Evolutionary conservation across 2,329 filamentous ascomycete species (phyloP), one percentile per base, ranked within the genome.

Genomic region (Beauveria rudraprayagi): DNA sequence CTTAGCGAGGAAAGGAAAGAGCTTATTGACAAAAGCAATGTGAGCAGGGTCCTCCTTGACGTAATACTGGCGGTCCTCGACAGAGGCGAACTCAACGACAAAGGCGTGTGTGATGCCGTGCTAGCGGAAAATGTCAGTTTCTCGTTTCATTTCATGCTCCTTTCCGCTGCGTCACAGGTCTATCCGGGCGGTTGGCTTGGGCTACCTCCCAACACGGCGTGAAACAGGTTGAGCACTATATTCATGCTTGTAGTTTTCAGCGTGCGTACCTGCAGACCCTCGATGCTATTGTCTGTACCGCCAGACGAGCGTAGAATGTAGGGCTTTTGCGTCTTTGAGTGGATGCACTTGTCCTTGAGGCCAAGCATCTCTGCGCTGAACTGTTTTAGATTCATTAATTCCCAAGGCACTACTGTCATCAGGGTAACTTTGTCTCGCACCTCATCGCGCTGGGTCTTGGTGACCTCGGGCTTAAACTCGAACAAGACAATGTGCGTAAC

Each of bases 61-160:
- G 68, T 91, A 91, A 67, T 90, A 91, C 62, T 84, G 79, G 54
- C 87, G 77, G 69, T 92, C 87, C 65, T 83, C 80, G 26, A 76
- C 75, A 43, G 69, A 86, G 8, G 82, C 79, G 63, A 91, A 91
- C 66, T 89, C 82, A 46, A 82, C 79, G 2, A 91, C 80, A 65
- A 91, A 90, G 0, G 78, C 85, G 69, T 91, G 88, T 1, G 85
- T 85, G 59, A 86, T 82, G 1, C 81, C 86, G 52, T 79, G 77
- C 85, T 84, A 48, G 64, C 30, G 28, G 16, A 22, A 30, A 16
- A 14, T 11, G 56, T 59, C 16, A 59, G 56, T 2, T 40, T 22
- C 7, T 17, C 41, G 41, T 43, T 43, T 43, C 41, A 16, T 6
- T 6, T 16, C 5, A 37, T 37, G 34, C 34, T 11, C 11, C 34